Evolutionary conservation across 2,329 filamentous ascomycete genomes (phyloP).

Genomic region (Lachnellula occidentalis): DNA sequence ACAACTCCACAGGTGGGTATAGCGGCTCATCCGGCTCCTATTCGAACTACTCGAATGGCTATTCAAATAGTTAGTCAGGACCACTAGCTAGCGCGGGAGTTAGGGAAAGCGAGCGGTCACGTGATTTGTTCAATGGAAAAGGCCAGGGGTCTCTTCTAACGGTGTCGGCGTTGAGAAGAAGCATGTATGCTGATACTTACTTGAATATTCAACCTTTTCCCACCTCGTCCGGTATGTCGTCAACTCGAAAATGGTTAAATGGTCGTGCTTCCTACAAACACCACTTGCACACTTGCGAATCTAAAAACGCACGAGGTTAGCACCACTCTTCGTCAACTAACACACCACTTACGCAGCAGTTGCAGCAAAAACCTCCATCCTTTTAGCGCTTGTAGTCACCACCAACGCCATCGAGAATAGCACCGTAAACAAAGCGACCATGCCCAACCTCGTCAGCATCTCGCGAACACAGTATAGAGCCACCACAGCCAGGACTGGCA

Average conservation of each 20-base stretch:
- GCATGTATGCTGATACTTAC: no score
- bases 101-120: no score
- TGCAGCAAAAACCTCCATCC: slow-evolving; percentile 14
- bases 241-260: no score
- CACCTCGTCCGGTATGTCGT: no score
- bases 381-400: slow-evolving; percentile 13
- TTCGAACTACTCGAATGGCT: neutral
- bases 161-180: no score
- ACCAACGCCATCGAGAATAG: slow-evolving; percentile 16
- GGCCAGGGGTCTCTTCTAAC: no score
- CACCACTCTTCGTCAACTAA: no score
- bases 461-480: slow-evolving; percentile 5
- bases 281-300: slow-evolving; percentile 12
- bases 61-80: neutral
- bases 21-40: neutral
- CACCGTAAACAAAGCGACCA: slow-evolving; percentile 14
- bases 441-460: slow-evolving; percentile 6
- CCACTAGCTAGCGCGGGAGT: no score
- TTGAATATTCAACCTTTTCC: no score
- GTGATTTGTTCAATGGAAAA: no score
- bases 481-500: neutral
- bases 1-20: neutral
- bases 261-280: slow-evolving; percentile 7
- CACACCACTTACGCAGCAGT: slow-evolving; percentile 12
- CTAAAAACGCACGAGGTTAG: neutral